A percentile compares a stretch with the other conserved stretches of the same genome.
Conservation (phyloP, 106 monocot genomes). For the Apostasia shenzhenica region DNA sequence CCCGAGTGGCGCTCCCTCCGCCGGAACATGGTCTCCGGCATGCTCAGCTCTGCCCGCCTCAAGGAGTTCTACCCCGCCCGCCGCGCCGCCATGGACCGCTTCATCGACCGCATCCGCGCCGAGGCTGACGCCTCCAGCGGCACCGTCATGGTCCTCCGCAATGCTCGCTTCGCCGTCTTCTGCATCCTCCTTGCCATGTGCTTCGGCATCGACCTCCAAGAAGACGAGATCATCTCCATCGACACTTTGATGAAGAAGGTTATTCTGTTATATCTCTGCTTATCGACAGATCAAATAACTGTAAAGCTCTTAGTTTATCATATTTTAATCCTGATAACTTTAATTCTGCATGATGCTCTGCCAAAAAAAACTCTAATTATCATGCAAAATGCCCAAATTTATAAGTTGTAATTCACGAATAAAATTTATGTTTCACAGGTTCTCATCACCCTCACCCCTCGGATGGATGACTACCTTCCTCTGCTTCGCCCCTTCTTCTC, state of each 20-base stretch:
- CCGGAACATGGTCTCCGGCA: constrained; percentile 93
- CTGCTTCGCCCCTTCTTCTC: constrained; percentile 59
- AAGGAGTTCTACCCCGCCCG: constrained; percentile 45
- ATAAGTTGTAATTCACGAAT: too few species aligned
- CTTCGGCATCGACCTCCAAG: constrained; percentile 72
- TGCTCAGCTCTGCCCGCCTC: constrained; percentile 63
- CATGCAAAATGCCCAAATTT: too few species aligned
- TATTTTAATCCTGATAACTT: too few species aligned
- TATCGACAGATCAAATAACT: too few species aligned
- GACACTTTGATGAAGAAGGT: constrained; percentile 59
- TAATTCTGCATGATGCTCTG: too few species aligned
- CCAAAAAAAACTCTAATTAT: too few species aligned
- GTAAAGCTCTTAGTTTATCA: too few species aligned
- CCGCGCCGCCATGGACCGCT: constrained; percentile 56
- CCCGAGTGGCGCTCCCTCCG: constrained; percentile 83
- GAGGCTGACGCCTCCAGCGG: constrained; percentile 52
- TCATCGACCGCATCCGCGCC: constrained; percentile 44
- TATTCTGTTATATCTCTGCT: too few species aligned
- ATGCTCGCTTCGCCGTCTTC: constrained; percentile 92
- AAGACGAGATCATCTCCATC: constrained; percentile 36
- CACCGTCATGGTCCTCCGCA: constrained; percentile 68
- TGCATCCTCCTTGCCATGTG: constrained; percentile 81
- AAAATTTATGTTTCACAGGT: constrained; percentile 9
- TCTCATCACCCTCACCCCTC: constrained; percentile 44
- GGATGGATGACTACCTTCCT: constrained; percentile 85